phyloP scores from a whole-genome alignment of 345 rosid genomes.

The Murraya koenigii region DNA sequence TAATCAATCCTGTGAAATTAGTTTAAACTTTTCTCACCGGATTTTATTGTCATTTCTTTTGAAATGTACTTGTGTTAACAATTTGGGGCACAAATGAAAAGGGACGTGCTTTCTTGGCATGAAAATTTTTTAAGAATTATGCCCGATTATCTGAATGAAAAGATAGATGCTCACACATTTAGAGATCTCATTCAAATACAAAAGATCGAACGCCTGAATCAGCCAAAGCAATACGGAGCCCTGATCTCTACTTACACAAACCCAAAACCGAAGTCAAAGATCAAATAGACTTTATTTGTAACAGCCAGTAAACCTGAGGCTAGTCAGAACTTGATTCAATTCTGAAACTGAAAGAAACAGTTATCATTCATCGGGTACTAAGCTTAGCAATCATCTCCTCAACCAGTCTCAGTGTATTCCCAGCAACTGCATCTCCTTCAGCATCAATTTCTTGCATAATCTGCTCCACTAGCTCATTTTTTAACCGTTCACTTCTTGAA shows the following conservation, averaged over 20 bases:
- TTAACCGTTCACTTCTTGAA: conserved; percentile 32
- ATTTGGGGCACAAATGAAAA: too few relatives aligned
- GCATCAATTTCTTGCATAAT: conserved; percentile 73
- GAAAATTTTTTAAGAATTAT: too few relatives aligned
- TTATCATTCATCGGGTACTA: conserved; percentile 27
- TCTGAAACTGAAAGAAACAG: background rate
- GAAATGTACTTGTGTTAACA: too few relatives aligned
- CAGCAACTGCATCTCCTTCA: conserved; percentile 45
- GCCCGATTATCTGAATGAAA: too few relatives aligned
- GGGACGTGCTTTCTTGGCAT: too few relatives aligned
- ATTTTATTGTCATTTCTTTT: background rate
- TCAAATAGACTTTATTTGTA: background rate
- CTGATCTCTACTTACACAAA: background rate
- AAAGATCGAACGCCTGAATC: background rate
- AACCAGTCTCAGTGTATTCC: conserved; percentile 48
- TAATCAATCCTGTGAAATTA: background rate
- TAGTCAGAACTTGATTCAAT: too few relatives aligned
- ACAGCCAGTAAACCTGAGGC: background rate
- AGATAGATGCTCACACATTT: too few relatives aligned
- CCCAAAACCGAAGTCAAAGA: background rate
- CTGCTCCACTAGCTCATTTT: conserved; percentile 51
- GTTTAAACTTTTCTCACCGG: background rate
- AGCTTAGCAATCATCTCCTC: conserved; percentile 84
- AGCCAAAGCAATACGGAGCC: background rate
- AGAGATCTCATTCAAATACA: background rate